phyloP scores from a whole-genome alignment of 1,139 yeast species.

The Nadsonia starkeyi-henricii region DNA sequence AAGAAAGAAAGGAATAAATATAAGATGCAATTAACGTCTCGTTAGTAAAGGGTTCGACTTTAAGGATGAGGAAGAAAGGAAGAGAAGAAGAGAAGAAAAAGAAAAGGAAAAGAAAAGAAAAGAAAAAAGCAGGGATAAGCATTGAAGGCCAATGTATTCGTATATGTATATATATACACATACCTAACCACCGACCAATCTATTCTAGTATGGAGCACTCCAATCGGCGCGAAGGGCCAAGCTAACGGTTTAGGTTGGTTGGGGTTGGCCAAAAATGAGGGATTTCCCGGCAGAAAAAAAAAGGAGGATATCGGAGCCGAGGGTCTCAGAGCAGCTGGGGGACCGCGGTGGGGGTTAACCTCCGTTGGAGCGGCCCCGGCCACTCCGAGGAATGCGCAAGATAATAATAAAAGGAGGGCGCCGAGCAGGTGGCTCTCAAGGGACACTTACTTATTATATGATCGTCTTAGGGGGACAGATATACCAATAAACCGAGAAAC shows the following conservation, averaged over 20 bases:
- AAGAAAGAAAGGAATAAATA: slow-evolving; percentile 1
- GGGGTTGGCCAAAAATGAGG: background rate
- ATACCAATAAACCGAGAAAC: background rate
- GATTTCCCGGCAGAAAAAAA: background rate
- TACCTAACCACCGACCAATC: background rate
- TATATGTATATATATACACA: slow-evolving; percentile 1
- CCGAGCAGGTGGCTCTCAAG: too few relatives aligned
- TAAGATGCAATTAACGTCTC: background rate
- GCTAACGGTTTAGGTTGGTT: too few relatives aligned
- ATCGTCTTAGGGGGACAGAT: background rate
- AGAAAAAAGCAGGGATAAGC: background rate
- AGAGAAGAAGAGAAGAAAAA: background rate
- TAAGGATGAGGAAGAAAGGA: slow-evolving; percentile 1
- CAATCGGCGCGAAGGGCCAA: too few relatives aligned
- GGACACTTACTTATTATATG: background rate
- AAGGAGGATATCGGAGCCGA: background rate
- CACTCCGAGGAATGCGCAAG: too few relatives aligned
- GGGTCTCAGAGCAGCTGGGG: too few relatives aligned
- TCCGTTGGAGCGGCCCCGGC: too few relatives aligned
- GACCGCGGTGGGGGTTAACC: background rate
- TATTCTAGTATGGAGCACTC: too few relatives aligned
- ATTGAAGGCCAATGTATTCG: background rate
- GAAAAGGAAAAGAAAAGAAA: slow-evolving; percentile 1
- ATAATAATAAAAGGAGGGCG: too few relatives aligned
- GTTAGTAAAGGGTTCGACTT: too few relatives aligned